Evolutionary conservation across 2,329 filamentous ascomycete genomes (phyloP), one percentile per base, ranked within the genome.

Genomic region (Claviceps digitariae): DNA sequence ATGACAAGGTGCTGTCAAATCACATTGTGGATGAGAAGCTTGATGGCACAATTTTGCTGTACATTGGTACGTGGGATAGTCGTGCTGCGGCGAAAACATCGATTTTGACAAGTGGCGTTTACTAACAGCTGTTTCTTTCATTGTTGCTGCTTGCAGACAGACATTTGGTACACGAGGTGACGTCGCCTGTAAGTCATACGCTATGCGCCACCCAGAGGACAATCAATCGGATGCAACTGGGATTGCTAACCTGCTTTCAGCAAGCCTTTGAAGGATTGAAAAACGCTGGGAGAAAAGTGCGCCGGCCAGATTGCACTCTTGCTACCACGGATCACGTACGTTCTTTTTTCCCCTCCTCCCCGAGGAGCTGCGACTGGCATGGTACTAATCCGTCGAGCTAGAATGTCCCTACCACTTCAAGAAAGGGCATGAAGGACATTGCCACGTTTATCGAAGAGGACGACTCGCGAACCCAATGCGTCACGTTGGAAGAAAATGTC

Each of bases 141-240:
- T 12, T 10, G 4, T 15, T 25, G 27, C 23, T 29, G 23, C 61
- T 20, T 52, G 54, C 63, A 90, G 89, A 95, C 73, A 82, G 93
- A 69, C 93, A 98, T 77, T 79, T 98, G 57, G 90, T 97, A 57
- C 93, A 98, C 69, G 93, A 98, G 77, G 93, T 98, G 68, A 98
- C 93, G 63, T 96, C 91, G 63, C 93, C 93, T 58, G 86, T 90
- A 79, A 67, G 84, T 50, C 36, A 17, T 27, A 40, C 53, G 20
- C 36, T 9, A 17, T 27, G 43, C 43, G 21, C 3, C 21, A 23
- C 7, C 21, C 5, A 29, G 9, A 6, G 1, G 9, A 29, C 5
- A 29, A 29, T 6, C 15, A n/a, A 38, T 15, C 13, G 45, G n/a
- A 21, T 15, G 45, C 7, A 44, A 5, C 23, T 5, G 21, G 40